Evolutionary conservation across 2,329 filamentous ascomycete species (phyloP).

Genomic region (Amauroascus verrucosus): DNA sequence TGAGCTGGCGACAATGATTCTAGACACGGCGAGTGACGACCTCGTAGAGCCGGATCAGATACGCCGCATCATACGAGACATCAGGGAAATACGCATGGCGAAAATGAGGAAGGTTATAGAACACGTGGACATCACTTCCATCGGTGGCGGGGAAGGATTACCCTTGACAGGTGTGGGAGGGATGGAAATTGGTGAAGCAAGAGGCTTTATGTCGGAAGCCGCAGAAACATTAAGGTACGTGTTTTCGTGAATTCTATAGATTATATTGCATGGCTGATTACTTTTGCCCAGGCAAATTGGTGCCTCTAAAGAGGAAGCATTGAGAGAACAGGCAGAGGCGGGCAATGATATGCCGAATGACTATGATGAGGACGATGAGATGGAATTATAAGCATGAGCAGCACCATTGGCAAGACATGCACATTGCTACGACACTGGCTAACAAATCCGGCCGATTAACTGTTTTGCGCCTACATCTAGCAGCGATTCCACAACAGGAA

Average conservation of each 20-base stretch:
- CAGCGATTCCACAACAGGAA: too few species aligned
- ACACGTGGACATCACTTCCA: slow-evolving; percentile 49
- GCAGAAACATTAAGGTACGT: slow-evolving; percentile 65
- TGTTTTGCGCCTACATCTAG: too few species aligned
- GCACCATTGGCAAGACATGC: too few species aligned
- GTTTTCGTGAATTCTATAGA: not conserved
- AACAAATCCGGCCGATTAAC: too few species aligned
- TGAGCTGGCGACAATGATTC: slow-evolving; percentile 75
- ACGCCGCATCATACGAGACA: slow-evolving; percentile 62
- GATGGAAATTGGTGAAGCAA: slow-evolving; percentile 82
- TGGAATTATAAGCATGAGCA: slow-evolving; percentile 40
- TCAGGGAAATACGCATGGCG: slow-evolving; percentile 78
- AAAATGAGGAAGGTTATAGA: slow-evolving; percentile 72
- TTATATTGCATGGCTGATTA: not conserved
- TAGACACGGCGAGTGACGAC: slow-evolving; percentile 78
- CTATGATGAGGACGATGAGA: slow-evolving; percentile 54
- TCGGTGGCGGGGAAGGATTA: slow-evolving; percentile 58
- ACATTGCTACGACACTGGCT: too few species aligned
- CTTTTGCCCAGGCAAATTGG: slow-evolving; percentile 56
- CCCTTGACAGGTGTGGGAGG: slow-evolving; percentile 73
- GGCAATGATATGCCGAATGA: slow-evolving; percentile 44
- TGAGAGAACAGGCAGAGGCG: slow-evolving; percentile 67
- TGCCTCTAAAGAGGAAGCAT: slow-evolving; percentile 64
- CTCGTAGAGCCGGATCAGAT: slow-evolving; percentile 64
- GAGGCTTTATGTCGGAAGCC: slow-evolving; percentile 73